Evolutionary conservation across 768 basidiomycete species (phyloP), one percentile per base, ranked within the genome.

Genomic region (Vararia minispora): DNA sequence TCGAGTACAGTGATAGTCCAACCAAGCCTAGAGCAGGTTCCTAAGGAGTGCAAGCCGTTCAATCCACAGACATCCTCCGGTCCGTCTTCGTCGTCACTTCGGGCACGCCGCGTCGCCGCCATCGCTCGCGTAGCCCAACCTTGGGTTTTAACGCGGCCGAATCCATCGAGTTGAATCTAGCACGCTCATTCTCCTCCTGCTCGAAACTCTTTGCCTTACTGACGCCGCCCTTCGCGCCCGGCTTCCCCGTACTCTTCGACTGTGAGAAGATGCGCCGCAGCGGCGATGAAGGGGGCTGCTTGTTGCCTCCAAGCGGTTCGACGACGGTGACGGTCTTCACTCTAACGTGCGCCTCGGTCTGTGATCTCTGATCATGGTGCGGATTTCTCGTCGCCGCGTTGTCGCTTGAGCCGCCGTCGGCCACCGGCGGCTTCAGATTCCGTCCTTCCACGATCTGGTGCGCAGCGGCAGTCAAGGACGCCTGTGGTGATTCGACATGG

Each of bases 311-410:
- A 75, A 58, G 5, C n/a, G 71, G 68, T 36, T 79, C 77, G 30
- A 79, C 59, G 41, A 76, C 65, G 5, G 69, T 75, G 37, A 80
- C 73, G 6, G 76, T 69, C 51, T 77, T 81, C 23, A 74, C 72
- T n/a, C n/a, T n/a, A n/a, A n/a, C n/a, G n/a, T n/a, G n/a, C n/a
- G n/a, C n/a, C n/a, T n/a, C n/a, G n/a, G n/a, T n/a, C n/a, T n/a
- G n/a, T n/a, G n/a, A n/a, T n/a, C n/a, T n/a, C n/a, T n/a, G n/a
- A n/a, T n/a, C n/a, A n/a, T n/a, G n/a, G n/a, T n/a, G n/a, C n/a
- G n/a, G n/a, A n/a, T n/a, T n/a, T n/a, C n/a, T n/a, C n/a, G n/a
- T n/a, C n/a, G n/a, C n/a, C n/a, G n/a, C n/a, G n/a, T n/a, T n/a
- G n/a, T n/a, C n/a, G n/a, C n/a, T n/a, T n/a, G n/a, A n/a, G n/a